Percentiles rank a stretch among this genome's conserved stretches.
Conservation (phyloP, 306 rosid species). For the Styphnolobium japonicum region DNA sequence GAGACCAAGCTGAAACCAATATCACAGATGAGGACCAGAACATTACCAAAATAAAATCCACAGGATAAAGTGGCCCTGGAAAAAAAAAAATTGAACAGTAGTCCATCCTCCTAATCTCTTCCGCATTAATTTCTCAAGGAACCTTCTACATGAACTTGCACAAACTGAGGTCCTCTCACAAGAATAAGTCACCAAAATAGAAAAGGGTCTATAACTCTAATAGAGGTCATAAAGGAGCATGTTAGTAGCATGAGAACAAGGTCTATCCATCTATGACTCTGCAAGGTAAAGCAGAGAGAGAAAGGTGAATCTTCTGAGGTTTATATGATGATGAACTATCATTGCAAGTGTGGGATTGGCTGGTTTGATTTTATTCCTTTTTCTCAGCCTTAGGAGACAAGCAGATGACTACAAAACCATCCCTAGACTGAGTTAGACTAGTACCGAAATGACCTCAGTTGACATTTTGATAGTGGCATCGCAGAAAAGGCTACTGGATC, state of each 20-base stretch:
- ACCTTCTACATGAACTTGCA: not conserved
- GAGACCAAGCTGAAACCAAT: not conserved
- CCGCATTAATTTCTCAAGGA: not conserved
- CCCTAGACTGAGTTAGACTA: not conserved
- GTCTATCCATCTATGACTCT: not conserved
- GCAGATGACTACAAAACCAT: not conserved
- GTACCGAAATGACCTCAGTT: not conserved
- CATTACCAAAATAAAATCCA: not conserved
- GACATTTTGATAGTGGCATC: not conserved
- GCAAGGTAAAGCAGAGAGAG: not conserved
- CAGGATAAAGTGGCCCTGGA: not conserved
- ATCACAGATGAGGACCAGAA: constrained; percentile 7
- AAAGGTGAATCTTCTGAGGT: not conserved
- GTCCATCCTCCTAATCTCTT: not conserved
- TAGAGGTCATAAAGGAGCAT: not conserved
- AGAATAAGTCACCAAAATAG: not conserved
- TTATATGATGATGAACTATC: not conserved
- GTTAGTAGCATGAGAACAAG: not conserved
- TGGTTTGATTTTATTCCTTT: not conserved
- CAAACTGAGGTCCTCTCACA: not conserved
- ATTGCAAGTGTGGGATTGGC: constrained; percentile 8
- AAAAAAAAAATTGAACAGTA: not conserved
- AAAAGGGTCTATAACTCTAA: not conserved
- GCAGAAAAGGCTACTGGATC: not conserved
- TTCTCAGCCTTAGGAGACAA: not conserved